Conservation (phyloP, 1,284 basidiomycete species). For the Puccinia polysora region DNA sequence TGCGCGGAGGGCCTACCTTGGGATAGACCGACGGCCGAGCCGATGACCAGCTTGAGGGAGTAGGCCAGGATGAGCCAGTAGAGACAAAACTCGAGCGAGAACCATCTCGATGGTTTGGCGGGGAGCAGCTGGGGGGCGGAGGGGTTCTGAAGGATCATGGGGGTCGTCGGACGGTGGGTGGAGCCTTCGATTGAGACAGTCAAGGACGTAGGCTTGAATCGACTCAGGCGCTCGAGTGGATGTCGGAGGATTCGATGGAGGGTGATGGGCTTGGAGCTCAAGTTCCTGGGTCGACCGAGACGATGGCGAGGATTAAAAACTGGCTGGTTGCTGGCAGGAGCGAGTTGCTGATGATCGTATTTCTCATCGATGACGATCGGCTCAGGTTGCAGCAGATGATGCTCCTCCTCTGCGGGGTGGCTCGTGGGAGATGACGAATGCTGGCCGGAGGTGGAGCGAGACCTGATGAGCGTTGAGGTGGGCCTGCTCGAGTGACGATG, state of each 20-base stretch:
- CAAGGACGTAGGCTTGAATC: slow-evolving; percentile 16
- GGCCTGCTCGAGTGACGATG: no score
- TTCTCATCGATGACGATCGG: no score
- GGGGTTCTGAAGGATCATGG: not conserved
- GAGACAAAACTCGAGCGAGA: slow-evolving; percentile 11
- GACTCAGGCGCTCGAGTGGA: not conserved
- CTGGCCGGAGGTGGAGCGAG: no score
- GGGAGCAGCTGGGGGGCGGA: not conserved
- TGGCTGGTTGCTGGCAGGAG: no score
- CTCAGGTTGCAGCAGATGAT: no score
- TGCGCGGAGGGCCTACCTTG: not conserved
- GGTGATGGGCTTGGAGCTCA: not conserved
- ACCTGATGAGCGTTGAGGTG: no score
- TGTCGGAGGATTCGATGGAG: not conserved
- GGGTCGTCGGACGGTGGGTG: not conserved
- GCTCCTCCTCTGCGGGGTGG: no score
- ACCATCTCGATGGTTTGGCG: slow-evolving; percentile 17
- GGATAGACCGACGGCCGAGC: not conserved
- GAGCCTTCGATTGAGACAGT: slow-evolving; percentile 14
- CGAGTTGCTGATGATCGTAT: no score
- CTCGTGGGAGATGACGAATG: no score
- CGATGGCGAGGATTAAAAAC: no score
- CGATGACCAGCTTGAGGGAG: slow-evolving; percentile 11
- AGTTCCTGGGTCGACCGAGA: not conserved
- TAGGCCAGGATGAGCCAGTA: slow-evolving; percentile 17